phyloP scores from a whole-genome alignment of 768 basidiomycete genomes.

The Rhizopogon roseolus region DNA sequence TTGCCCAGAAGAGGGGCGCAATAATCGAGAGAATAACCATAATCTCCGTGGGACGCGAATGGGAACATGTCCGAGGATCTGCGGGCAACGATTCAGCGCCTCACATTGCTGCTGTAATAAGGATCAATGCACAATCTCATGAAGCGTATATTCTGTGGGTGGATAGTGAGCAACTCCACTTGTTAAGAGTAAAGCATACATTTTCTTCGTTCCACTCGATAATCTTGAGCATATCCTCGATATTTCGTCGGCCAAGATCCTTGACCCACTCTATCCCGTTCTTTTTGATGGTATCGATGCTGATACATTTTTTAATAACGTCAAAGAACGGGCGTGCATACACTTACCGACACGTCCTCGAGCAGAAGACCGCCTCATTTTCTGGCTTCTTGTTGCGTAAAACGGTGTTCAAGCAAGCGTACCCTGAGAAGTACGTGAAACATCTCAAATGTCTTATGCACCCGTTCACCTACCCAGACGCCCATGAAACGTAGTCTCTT shows the following conservation, averaged over 20 bases:
- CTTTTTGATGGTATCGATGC: conserved; percentile 74
- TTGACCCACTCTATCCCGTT: conserved; percentile 81
- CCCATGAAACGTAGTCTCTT: conserved; percentile 67
- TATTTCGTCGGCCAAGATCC: conserved; percentile 73
- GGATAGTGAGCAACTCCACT: background rate
- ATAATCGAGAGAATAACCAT: conserved; percentile 81
- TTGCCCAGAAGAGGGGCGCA: conserved; percentile 50
- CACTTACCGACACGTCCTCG: conserved; percentile 56
- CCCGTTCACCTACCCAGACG: conserved; percentile 38
- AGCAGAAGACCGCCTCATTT: conserved; percentile 66
- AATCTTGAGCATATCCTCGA: conserved; percentile 62
- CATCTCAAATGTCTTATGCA: background rate
- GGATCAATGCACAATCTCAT: conserved; percentile 50
- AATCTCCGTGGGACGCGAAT: conserved; percentile 74
- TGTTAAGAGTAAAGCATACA: conserved; percentile 28
- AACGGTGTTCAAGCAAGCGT: conserved; percentile 86
- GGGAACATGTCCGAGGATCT: conserved; percentile 90
- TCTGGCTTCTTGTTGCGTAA: conserved; percentile 68
- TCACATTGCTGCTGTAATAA: background rate
- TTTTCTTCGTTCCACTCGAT: conserved; percentile 93
- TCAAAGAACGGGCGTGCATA: background rate
- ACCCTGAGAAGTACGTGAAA: conserved; percentile 34
- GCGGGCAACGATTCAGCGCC: background rate
- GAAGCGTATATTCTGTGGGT: conserved; percentile 65
- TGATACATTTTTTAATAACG: conserved; percentile 14